Conservation (phyloP, 495 filamentous ascomycete species). For the Mycothermus thermophilus region DNA sequence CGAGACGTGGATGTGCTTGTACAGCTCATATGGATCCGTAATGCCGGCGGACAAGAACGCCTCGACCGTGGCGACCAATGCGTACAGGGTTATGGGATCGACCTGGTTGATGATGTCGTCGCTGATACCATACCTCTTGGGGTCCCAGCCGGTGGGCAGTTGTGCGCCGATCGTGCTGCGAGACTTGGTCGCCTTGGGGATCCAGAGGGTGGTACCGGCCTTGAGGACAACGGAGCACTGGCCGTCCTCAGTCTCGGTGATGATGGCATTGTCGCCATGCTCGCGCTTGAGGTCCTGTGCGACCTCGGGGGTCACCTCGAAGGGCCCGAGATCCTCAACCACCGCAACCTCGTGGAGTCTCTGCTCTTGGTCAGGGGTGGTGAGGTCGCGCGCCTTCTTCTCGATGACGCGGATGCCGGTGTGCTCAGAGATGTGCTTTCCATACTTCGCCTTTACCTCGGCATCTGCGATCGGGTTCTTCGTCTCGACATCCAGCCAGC, state of each 20-base stretch:
- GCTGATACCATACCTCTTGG: slow-evolving; percentile 75
- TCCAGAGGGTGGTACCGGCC: slow-evolving; percentile 74
- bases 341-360: slow-evolving; percentile 85
- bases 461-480: slow-evolving; percentile 85
- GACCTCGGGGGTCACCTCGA: slow-evolving; percentile 82
- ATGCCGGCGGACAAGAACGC: slow-evolving; percentile 75
- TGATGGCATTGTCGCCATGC: slow-evolving; percentile 67
- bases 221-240: slow-evolving; percentile 74
- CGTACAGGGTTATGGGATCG: slow-evolving; percentile 80
- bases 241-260: slow-evolving; percentile 28
- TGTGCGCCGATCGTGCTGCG: slow-evolving; percentile 86
- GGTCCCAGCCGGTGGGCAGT: slow-evolving; percentile 85
- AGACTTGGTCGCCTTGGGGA: slow-evolving; percentile 84
- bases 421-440: slow-evolving; percentile 81
- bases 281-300: slow-evolving; percentile 81
- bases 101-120: slow-evolving; percentile 90
- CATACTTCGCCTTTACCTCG: slow-evolving; percentile 80
- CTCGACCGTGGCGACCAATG: slow-evolving; percentile 76
- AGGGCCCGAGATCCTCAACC: slow-evolving; percentile 79
- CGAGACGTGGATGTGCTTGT: slow-evolving; percentile 89
- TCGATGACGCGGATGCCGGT: slow-evolving; percentile 88
- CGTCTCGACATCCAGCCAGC: slow-evolving; percentile 83
- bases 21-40: slow-evolving; percentile 91
- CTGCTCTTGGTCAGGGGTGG: slow-evolving; percentile 57
- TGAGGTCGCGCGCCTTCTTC: background rate